A percentile compares a stretch with the other conserved stretches of the same genome.
phyloP scores from a whole-genome alignment of 208 protist species.

The Phytomonas francai region DNA sequence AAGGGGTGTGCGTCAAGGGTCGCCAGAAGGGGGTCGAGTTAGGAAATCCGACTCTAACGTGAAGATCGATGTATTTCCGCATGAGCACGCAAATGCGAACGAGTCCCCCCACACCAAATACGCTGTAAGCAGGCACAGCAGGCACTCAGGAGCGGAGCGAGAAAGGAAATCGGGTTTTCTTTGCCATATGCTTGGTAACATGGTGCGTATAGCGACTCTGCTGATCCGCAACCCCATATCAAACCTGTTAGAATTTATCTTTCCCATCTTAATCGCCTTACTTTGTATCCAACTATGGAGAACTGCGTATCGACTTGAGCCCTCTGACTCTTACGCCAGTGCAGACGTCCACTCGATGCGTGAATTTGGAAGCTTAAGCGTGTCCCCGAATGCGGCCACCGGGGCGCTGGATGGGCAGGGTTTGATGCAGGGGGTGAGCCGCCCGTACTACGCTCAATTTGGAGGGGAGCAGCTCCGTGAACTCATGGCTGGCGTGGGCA shows the following conservation, averaged over 20 bases:
- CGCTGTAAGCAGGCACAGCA: background rate
- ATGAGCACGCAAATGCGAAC: slow-evolving; percentile 5
- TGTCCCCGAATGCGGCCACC: too few species aligned
- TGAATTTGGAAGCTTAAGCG: too few species aligned
- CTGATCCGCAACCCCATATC: slow-evolving; percentile 20
- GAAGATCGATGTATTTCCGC: background rate
- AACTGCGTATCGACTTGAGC: slow-evolving; percentile 16
- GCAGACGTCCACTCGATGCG: too few species aligned
- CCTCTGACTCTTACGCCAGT: slow-evolving; percentile 15
- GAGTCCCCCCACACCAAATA: background rate
- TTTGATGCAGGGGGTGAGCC: slow-evolving; percentile 35
- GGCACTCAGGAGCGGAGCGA: background rate
- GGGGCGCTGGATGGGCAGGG: slow-evolving; percentile 35
- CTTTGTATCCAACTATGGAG: slow-evolving; percentile 45
- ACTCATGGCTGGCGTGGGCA: slow-evolving; percentile 17
- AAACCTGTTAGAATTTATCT: slow-evolving; percentile 45
- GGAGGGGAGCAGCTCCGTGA: slow-evolving; percentile 14
- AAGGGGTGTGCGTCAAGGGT: background rate
- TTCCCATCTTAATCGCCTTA: slow-evolving; percentile 55
- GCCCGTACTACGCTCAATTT: slow-evolving; percentile 21
- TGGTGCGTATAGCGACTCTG: slow-evolving; percentile 43
- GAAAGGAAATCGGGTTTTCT: slow-evolving; percentile 22
- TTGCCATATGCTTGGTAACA: slow-evolving; percentile 37
- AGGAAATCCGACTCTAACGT: background rate
- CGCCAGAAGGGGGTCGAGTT: background rate